Conservation (phyloP, 345 rosid species). For the Eucalyptus caleyi region DNA sequence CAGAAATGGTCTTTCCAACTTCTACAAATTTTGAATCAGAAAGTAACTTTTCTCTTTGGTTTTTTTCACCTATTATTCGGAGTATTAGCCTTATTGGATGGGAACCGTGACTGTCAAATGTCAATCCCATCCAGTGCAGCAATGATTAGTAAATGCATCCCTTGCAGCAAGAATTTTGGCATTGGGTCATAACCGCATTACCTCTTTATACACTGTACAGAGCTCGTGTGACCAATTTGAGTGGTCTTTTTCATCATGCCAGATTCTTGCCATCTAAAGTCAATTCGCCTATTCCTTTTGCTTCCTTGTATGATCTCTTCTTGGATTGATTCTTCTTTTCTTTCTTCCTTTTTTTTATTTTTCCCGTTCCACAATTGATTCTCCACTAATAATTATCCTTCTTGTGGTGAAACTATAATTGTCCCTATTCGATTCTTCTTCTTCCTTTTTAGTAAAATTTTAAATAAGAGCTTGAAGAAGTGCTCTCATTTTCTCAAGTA, state of each 20-base stretch:
- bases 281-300: not conserved
- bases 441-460: not conserved
- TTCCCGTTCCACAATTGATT: not conserved
- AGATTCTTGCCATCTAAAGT: not conserved
- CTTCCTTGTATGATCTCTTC: not conserved
- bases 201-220: not conserved
- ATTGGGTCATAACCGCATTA: not conserved
- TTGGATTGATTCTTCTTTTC: not conserved
- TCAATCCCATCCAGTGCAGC: not conserved
- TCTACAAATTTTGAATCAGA: not conserved
- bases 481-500: too few relatives aligned
- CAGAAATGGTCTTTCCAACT: not conserved
- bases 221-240: not conserved
- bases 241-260: not conserved
- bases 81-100: not conserved
- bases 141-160: not conserved
- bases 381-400: not conserved
- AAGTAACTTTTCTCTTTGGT: not conserved
- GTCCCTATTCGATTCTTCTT: not conserved
- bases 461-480: too few relatives aligned
- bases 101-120: not conserved
- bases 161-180: not conserved
- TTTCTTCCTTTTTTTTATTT: not conserved
- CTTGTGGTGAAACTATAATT: not conserved
- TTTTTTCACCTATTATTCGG: not conserved